phyloP scores from a whole-genome alignment of 2,329 filamentous ascomycete genomes.

The Xylariales sp. region DNA sequence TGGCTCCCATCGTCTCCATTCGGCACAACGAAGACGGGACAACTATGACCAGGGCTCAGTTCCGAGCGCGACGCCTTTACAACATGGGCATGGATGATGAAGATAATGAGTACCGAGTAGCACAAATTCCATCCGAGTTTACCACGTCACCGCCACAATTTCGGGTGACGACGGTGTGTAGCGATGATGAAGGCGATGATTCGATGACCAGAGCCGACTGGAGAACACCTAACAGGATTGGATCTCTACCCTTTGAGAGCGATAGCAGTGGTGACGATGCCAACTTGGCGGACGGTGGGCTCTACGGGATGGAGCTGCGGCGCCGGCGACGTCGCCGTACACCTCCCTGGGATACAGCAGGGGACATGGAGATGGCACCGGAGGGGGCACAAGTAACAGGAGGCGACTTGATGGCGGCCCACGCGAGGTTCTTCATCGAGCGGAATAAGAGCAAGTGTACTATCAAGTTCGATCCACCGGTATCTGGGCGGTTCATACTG shows the following conservation, averaged over 20 bases:
- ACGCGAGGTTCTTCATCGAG: slow-evolving; percentile 81
- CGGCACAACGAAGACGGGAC: slow-evolving; percentile 49
- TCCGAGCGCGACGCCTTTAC: slow-evolving; percentile 40
- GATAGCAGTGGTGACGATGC: slow-evolving; percentile 34
- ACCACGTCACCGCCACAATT: slow-evolving; percentile 42
- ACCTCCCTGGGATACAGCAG: slow-evolving; percentile 21
- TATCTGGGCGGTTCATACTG: slow-evolving; percentile 78
- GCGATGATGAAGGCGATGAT: slow-evolving; percentile 51
- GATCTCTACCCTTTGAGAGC: slow-evolving; percentile 51
- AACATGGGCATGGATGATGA: slow-evolving; percentile 38
- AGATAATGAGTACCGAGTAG: slow-evolving; percentile 39
- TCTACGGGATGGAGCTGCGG: slow-evolving; percentile 21
- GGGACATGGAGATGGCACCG: slow-evolving; percentile 43
- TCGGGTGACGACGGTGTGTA: slow-evolving; percentile 54
- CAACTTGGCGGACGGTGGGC: slow-evolving; percentile 27
- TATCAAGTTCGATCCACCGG: slow-evolving; percentile 77
- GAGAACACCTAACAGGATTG: slow-evolving; percentile 47
- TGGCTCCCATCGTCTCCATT: slow-evolving; percentile 42
- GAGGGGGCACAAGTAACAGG: slow-evolving; percentile 50
- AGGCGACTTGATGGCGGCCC: slow-evolving; percentile 62
- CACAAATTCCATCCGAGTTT: slow-evolving; percentile 56
- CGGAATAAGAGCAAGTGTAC: slow-evolving; percentile 80
- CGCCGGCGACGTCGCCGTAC: slow-evolving; percentile 17
- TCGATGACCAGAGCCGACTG: slow-evolving; percentile 22
- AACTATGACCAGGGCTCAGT: slow-evolving; percentile 37